Evolutionary conservation across 768 basidiomycete genomes (phyloP), one percentile per base, ranked within the genome.

Genomic region (Kwoniella sp.): DNA sequence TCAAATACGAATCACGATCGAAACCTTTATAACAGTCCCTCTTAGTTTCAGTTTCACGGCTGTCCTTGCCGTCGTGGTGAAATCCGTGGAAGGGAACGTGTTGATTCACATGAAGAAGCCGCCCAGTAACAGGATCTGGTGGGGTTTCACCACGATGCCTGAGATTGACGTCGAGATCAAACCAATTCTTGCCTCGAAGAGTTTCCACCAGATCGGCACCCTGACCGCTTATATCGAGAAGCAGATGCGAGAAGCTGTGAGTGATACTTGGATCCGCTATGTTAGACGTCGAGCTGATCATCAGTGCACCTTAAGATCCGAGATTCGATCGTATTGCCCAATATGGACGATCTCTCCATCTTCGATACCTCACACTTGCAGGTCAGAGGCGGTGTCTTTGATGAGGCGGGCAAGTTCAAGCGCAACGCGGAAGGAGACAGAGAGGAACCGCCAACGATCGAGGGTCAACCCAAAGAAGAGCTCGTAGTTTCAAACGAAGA

Each of bases 301-400:
- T 34, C n/a, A n/a, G 41, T 65, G 58, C 23, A 1, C 55, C 28
- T n/a, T 20, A 73, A 98, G 94, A 91, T 98, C 63, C 86, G 87
- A 72, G 95, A 99, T 71, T 93, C 93, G 0, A 86, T 98, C 22
- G 96, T 99, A 22, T 82, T 94, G 78, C 96, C 96, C 4, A 92
- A 96, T 81, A 96, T 97, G 93, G 96, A 99, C 79, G 96, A 99
- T 74, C 90, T 98, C 65, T 85, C 93, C 13, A 97, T 93, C 85
- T 98, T 95, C 78, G 90, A 96, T 79, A 94, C 90, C 37, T 74
- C 69, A 1, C 50, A 56, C 76, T 1, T 88, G 86, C 72, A 72
- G 76, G 56, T 88, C 63, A 88, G 95, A 38, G 95, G 94, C 51
- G 95, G 94, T 7, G 90, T 99, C 69, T 98, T 90, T 86, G 84